A percentile compares a stretch with the other conserved stretches of the same genome.
Evolutionary conservation across 192 early-diverging fungal genomes (phyloP).

Genomic region (Linnemannia zychae): DNA sequence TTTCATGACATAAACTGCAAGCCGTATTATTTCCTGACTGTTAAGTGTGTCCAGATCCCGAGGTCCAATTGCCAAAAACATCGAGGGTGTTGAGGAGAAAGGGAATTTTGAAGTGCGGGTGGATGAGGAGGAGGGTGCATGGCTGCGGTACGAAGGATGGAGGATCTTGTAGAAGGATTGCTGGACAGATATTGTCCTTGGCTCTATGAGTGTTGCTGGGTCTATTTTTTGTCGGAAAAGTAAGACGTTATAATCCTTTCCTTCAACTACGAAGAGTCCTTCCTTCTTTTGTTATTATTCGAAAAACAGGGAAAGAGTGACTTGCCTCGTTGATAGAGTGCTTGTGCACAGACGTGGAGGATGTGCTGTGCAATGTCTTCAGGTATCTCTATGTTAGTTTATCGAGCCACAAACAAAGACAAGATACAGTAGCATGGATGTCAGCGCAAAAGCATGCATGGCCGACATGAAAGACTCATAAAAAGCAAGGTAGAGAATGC

Average conservation of each 20-base stretch:
- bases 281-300: no score
- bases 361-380: constrained; percentile 42
- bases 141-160: not conserved
- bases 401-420: not conserved
- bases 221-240: constrained; percentile 24
- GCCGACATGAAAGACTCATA: not conserved
- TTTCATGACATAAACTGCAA: constrained; percentile 38
- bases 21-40: constrained; percentile 37
- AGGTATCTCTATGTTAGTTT: constrained; percentile 32
- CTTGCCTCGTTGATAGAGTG: constrained; percentile 37
- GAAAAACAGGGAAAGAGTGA: not conserved
- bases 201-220: constrained; percentile 27
- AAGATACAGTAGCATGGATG: no score
- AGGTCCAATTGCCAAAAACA: not conserved
- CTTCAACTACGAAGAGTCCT: no score
- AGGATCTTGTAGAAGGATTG: constrained; percentile 25
- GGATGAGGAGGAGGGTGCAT: not conserved
- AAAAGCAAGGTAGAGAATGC: not conserved
- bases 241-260: no score
- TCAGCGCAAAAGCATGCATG: not conserved
- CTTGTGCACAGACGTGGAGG: constrained; percentile 26
- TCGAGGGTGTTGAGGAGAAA: constrained; percentile 6
- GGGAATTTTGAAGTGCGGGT: constrained; percentile 19
- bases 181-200: constrained; percentile 24
- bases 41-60: constrained; percentile 20